Conservation (phyloP, 306 rosid species). For the Gynostemma pentaphyllum region DNA sequence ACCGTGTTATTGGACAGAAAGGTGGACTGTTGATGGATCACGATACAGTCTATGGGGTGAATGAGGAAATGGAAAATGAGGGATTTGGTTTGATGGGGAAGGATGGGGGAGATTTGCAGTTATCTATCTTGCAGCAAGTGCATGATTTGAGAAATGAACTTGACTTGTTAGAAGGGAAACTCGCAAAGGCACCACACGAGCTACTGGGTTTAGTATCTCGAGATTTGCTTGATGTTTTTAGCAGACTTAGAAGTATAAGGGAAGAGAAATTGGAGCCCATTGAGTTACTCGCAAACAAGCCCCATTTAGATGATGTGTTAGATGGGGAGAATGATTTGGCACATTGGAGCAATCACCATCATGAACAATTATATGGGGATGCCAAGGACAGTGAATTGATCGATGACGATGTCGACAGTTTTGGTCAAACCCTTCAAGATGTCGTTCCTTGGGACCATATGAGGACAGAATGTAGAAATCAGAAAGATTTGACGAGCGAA, state of each 20-base stretch:
- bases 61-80: conserved; percentile 76
- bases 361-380: conserved; percentile 63
- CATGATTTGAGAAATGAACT: conserved; percentile 78
- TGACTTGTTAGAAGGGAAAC: conserved; percentile 63
- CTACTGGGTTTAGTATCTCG: conserved; percentile 61
- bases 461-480: conserved; percentile 60
- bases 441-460: conserved; percentile 94
- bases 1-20: conserved; percentile 85
- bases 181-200: conserved; percentile 51
- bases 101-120: conserved; percentile 77
- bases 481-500: conserved; percentile 62
- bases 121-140: conserved; percentile 74
- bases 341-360: conserved; percentile 87
- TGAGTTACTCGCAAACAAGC: conserved; percentile 55
- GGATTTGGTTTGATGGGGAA: conserved; percentile 75
- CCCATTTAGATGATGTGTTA: conserved; percentile 57
- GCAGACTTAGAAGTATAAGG: conserved; percentile 61
- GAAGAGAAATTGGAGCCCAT: conserved; percentile 48
- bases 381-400: conserved; percentile 84
- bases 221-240: conserved; percentile 66
- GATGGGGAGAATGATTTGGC: conserved; percentile 90
- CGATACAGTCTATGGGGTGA: conserved; percentile 79
- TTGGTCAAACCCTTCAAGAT: conserved; percentile 70
- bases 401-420: conserved; percentile 91
- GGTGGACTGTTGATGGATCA: conserved; percentile 77